These are phyloP conservation scores for Raffaelea arxii DNA, from an alignment of 2,329 filamentous ascomycete genomes.

Conservation along the genomic window DNA sequence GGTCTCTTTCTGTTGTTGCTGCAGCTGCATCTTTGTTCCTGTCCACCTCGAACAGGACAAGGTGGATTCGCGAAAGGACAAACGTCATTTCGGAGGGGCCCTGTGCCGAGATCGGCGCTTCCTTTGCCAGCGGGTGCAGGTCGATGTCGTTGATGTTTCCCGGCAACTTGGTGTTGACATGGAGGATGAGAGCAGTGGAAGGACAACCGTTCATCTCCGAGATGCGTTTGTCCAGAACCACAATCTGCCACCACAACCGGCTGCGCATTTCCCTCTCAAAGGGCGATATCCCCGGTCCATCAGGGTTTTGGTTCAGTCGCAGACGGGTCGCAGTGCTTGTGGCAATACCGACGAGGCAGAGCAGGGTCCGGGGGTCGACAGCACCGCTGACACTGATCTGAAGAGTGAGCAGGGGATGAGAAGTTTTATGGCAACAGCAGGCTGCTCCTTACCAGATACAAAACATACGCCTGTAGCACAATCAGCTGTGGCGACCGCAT, in stretches of 20 bases:
- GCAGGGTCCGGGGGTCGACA: slow-evolving; percentile 13
- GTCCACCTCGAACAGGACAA: background rate
- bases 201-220: background rate
- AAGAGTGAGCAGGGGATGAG: background rate
- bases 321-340: slow-evolving; percentile 18
- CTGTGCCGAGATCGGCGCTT: background rate
- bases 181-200: slow-evolving; percentile 3
- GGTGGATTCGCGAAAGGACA: background rate
- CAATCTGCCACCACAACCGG: slow-evolving; percentile 44
- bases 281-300: slow-evolving; percentile 35
- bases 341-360: slow-evolving; percentile 11
- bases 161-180: slow-evolving; percentile 38
- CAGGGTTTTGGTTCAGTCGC: slow-evolving; percentile 25
- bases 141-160: slow-evolving; percentile 48
- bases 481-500: slow-evolving; percentile 17
- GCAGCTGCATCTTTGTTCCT: background rate
- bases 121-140: slow-evolving; percentile 24
- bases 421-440: background rate
- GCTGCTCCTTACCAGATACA: slow-evolving; percentile 15
- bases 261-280: slow-evolving; percentile 44
- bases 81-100: background rate
- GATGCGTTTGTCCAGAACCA: slow-evolving; percentile 36
- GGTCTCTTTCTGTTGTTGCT: background rate
- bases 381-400: background rate
- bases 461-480: slow-evolving; percentile 17